Evolutionary conservation across 208 protist species (phyloP).

Genomic region (Polymyxa betae): DNA sequence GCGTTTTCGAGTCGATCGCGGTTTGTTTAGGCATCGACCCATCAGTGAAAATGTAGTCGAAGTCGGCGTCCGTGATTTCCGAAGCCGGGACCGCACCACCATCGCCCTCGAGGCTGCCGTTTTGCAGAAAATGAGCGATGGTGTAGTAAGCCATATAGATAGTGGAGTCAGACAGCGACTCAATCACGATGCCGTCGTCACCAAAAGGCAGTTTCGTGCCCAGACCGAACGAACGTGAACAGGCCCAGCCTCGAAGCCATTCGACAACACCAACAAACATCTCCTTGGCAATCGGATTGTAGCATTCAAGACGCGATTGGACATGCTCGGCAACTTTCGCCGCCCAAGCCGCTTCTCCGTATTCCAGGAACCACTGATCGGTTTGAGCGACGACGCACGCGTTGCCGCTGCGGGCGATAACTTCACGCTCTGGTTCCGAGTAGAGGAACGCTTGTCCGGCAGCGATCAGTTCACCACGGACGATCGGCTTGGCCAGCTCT

Average conservation of each 20-base stretch:
- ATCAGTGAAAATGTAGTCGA: constrained; percentile 52
- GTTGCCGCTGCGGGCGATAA: constrained; percentile 97
- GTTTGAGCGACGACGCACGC: constrained; percentile 97
- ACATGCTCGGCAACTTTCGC: constrained; percentile 81
- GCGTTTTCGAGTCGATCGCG: constrained; percentile 73
- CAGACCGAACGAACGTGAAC: constrained; percentile 98
- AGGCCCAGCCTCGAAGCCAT: constrained; percentile 98
- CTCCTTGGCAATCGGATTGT: constrained; percentile 83
- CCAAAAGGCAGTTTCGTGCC: constrained; percentile 97
- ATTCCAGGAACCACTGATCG: constrained; percentile 97
- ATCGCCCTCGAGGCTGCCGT: background rate
- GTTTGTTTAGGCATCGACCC: constrained; percentile 27
- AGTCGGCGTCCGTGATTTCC: constrained; percentile 16
- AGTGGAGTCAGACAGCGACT: constrained; percentile 99
- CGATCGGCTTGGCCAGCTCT: constrained; percentile 85
- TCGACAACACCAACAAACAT: constrained; percentile 89
- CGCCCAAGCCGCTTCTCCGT: constrained; percentile 96
- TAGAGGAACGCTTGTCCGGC: constrained; percentile 67
- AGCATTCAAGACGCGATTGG: constrained; percentile 85
- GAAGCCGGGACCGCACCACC: background rate
- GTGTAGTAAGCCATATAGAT: constrained; percentile 99
- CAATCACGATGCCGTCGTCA: constrained; percentile 93
- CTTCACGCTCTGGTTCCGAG: constrained; percentile 91
- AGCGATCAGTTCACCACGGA: constrained; percentile 65
- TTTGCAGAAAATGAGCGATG: constrained; percentile 82